phyloP scores from a whole-genome alignment of 2,329 filamentous ascomycete species.

The Elsinoe perseae region DNA sequence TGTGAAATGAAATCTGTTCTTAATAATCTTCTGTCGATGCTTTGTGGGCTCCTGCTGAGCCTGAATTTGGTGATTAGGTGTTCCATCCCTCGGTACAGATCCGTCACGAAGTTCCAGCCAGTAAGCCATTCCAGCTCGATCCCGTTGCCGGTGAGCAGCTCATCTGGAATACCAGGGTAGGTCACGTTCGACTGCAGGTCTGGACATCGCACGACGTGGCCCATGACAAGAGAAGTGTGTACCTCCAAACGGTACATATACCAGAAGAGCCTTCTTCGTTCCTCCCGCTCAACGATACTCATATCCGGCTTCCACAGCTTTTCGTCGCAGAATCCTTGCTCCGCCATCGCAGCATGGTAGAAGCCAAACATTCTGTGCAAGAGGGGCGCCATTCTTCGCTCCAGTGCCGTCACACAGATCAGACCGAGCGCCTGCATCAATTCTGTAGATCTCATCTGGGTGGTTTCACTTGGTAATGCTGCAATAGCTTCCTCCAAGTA shows the following conservation, averaged over 20 bases:
- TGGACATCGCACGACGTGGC: slow-evolving; percentile 36
- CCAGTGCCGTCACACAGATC: slow-evolving; percentile 2
- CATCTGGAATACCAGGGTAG: slow-evolving; percentile 41
- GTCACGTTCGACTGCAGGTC: slow-evolving; percentile 40
- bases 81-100: slow-evolving; percentile 48
- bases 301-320: slow-evolving; percentile 9
- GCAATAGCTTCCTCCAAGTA: slow-evolving; percentile 6
- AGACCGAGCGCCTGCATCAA: slow-evolving; percentile 5
- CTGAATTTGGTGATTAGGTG: slow-evolving; percentile 26
- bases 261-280: slow-evolving; percentile 45
- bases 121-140: slow-evolving; percentile 38
- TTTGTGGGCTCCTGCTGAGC: slow-evolving; percentile 1
- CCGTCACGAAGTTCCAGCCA: slow-evolving; percentile 51
- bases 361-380: slow-evolving; percentile 9
- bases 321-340: slow-evolving; percentile 8
- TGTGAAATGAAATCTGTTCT: slow-evolving; percentile 6
- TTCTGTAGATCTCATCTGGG: slow-evolving; percentile 6
- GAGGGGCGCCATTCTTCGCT: slow-evolving; percentile 1
- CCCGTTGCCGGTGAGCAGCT: slow-evolving; percentile 25
- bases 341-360: slow-evolving; percentile 1
- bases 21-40: not conserved
- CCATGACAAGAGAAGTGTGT: slow-evolving; percentile 47
- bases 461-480: not conserved
- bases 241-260: slow-evolving; percentile 51
- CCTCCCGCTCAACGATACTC: slow-evolving; percentile 19